Conservation (phyloP, 2,329 filamentous ascomycete genomes). For the Simplicillium aogashimaense region DNA sequence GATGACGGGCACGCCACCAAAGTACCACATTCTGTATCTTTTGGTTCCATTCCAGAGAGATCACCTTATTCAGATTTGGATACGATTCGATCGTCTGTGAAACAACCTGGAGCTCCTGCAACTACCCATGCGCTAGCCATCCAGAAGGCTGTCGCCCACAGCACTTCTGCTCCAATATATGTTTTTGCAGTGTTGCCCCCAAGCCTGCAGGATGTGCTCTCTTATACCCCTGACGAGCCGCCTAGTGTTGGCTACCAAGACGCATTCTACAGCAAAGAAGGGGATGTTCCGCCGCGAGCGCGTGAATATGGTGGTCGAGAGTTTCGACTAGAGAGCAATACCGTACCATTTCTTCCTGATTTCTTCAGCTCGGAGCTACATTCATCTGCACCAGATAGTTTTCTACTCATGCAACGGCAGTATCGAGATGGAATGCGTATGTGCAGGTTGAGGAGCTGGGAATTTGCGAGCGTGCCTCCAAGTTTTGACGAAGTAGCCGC, state of each 20-base stretch:
- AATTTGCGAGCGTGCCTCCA: slow-evolving; percentile 63
- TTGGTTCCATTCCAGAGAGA: slow-evolving; percentile 6
- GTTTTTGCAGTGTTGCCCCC: slow-evolving; percentile 16
- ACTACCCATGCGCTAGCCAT: neutral
- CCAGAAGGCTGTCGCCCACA: neutral
- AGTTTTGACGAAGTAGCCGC: slow-evolving; percentile 54
- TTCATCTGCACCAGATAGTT: neutral
- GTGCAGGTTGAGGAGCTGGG: slow-evolving; percentile 54
- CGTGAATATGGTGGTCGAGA: slow-evolving; percentile 84
- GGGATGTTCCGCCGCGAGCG: slow-evolving; percentile 66
- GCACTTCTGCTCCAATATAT: neutral
- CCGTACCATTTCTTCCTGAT: slow-evolving; percentile 66
- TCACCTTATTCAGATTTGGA: neutral
- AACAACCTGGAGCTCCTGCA: neutral
- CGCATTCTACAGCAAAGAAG: slow-evolving; percentile 75
- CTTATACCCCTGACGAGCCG: slow-evolving; percentile 19
- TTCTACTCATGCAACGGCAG: slow-evolving; percentile 1
- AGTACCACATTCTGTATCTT: neutral
- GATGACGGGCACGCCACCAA: slow-evolving; percentile 15
- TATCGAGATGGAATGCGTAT: slow-evolving; percentile 7
- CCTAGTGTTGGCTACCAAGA: slow-evolving; percentile 73
- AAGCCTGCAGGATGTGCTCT: slow-evolving; percentile 11
- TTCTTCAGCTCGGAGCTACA: slow-evolving; percentile 49
- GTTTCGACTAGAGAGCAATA: slow-evolving; percentile 67
- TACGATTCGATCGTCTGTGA: too few species aligned